Evolutionary conservation across 192 early-diverging fungal genomes (phyloP), one percentile per base, ranked within the genome.

Genomic region (Backusella circina): DNA sequence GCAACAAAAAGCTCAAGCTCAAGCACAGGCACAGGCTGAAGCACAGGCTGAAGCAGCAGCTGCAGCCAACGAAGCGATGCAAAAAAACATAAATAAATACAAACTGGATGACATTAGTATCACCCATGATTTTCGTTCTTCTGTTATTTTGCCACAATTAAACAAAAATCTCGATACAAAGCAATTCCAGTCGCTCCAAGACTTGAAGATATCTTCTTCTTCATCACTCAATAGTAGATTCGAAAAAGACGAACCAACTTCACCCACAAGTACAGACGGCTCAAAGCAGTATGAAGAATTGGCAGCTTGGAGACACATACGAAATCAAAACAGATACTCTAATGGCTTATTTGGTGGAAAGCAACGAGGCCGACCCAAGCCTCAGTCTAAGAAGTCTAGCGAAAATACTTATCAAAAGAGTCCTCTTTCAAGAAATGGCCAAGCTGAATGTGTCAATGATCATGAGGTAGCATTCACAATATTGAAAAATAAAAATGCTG

Each of bases 311-410:
- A 71, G 76, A 67, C 33, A 70, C 28, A 6, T 65, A 23, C 61
- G 70, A n/a, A 77, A 33, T n/a, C 70, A 77, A 72, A 61, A 47
- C 18, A 54, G 70, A 64, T 77, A 72, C 12, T 77, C 76, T 4
- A 77, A 77, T 31, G 64, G 64, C 26, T 65, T 77, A 2, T 77
- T 77, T 26, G 76, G 76, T 65, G 76, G 76, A 64, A 77, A 77
- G 41, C 76, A 77, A 16, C 51, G 76, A 54, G 71, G 72, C 15
- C 50, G 70, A 41, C 76, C 64, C 26, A 66, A 77, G 30, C 61
- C 23, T 30, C 32, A 71, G 10, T 31, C 73, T 31, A 28, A 68
- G 26, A 32, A 54, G 28, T 73, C 70, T 38, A 61, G 50, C 10
- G 73, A 74, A 36, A 32, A 67, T 44, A 54, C 44, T 23, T 47